Evolutionary conservation across 805 yeast species (phyloP).

Genomic region (Maudiozyma saulgeensis): DNA sequence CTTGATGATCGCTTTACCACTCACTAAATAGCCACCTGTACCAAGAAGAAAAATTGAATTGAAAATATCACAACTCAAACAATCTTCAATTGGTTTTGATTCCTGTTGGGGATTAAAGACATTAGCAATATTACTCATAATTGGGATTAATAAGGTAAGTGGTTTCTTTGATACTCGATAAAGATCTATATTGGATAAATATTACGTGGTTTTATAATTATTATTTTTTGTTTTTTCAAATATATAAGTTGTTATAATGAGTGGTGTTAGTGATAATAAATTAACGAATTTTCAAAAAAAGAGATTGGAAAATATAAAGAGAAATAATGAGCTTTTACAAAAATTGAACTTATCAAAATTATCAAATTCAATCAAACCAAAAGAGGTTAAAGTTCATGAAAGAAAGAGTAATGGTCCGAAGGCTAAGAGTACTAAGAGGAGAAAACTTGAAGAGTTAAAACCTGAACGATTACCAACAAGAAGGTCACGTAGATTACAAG

Average conservation of each 20-base stretch:
- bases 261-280: constrained; percentile 1
- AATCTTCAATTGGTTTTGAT: constrained; percentile 29
- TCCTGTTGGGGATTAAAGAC: constrained; percentile 40
- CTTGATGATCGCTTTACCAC: constrained; percentile 46
- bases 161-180: background rate
- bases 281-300: constrained; percentile 62
- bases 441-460: constrained; percentile 10
- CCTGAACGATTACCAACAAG: constrained; percentile 45
- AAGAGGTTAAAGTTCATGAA: constrained; percentile 32
- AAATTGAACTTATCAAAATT: constrained; percentile 46
- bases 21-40: constrained; percentile 53
- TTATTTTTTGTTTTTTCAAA: background rate
- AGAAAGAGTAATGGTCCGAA: constrained; percentile 31
- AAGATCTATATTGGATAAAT: background rate
- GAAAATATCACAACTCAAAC: constrained; percentile 61
- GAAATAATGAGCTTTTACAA: constrained; percentile 68
- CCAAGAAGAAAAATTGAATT: constrained; percentile 48
- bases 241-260: background rate
- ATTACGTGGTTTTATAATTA: background rate
- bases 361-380: constrained; percentile 3
- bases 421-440: background rate
- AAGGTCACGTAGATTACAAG: constrained; percentile 72
- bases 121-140: constrained; percentile 36
- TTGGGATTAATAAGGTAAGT: background rate
- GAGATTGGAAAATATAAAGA: constrained; percentile 67